Evolutionary conservation across 805 yeast genomes (phyloP).

Genomic region (Candida namnaoensis): DNA sequence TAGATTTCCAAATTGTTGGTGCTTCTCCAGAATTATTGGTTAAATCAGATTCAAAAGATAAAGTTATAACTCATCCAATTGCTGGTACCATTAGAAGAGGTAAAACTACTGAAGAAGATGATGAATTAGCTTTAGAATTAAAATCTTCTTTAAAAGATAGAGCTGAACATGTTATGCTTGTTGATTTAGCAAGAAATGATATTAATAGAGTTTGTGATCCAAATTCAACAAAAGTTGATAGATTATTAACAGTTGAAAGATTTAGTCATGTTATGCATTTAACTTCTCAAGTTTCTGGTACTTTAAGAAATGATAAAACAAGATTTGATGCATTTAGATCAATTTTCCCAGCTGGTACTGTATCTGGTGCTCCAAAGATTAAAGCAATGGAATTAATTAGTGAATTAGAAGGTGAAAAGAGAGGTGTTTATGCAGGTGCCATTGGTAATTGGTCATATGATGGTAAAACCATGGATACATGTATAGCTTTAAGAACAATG

Average conservation of each 20-base stretch:
- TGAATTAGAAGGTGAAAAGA: slow-evolving; percentile 81
- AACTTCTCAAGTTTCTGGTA: slow-evolving; percentile 92
- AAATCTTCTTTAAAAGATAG: slow-evolving; percentile 80
- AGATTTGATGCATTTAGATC: slow-evolving; percentile 97
- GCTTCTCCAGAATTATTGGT: slow-evolving; percentile 96
- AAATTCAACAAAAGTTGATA: slow-evolving; percentile 72
- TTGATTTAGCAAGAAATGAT: slow-evolving; percentile 94
- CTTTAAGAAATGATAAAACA: slow-evolving; percentile 71
- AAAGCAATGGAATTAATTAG: slow-evolving; percentile 93
- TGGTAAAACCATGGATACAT: slow-evolving; percentile 92
- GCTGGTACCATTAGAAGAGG: slow-evolving; percentile 97
- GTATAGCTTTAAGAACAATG: slow-evolving; percentile 97
- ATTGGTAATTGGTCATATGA: slow-evolving; percentile 98
- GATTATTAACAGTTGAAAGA: slow-evolving; percentile 82
- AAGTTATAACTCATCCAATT: slow-evolving; percentile 90
- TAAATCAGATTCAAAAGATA: slow-evolving; percentile 62
- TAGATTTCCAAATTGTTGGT: slow-evolving; percentile 92
- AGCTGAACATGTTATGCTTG: slow-evolving; percentile 98
- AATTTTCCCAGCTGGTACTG: slow-evolving; percentile 98
- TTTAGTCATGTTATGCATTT: slow-evolving; percentile 96
- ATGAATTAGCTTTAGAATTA: slow-evolving; percentile 64
- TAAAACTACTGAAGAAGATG: slow-evolving; percentile 85
- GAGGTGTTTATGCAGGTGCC: slow-evolving; percentile 98
- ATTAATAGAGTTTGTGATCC: slow-evolving; percentile 94
- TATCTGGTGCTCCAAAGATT: slow-evolving; percentile 97